These are phyloP conservation scores for Neoscytalidium dimidiatum DNA, from an alignment of 2,329 filamentous ascomycete genomes.

Conservation along the genomic window DNA sequence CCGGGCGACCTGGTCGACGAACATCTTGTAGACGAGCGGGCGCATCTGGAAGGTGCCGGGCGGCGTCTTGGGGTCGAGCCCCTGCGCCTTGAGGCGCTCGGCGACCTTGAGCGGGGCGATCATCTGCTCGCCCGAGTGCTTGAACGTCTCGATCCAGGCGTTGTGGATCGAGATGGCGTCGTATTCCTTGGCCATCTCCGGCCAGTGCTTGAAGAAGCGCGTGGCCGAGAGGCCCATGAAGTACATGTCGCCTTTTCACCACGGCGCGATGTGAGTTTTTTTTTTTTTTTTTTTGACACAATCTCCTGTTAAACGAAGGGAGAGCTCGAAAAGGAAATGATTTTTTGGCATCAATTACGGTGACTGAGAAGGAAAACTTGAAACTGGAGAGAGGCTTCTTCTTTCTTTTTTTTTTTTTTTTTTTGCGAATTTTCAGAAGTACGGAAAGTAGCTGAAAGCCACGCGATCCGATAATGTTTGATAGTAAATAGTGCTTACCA, in stretches of 20 bases:
- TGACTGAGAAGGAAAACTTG: background rate
- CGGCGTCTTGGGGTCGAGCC: constrained; percentile 50
- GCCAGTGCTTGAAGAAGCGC: constrained; percentile 58
- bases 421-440: too few species aligned
- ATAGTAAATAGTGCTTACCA: constrained; percentile 37
- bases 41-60: constrained; percentile 60
- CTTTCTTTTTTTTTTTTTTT: too few species aligned
- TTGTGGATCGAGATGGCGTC: constrained; percentile 55
- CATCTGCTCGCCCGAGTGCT: constrained; percentile 54
- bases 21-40: constrained; percentile 58
- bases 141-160: constrained; percentile 58
- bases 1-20: constrained; percentile 51
- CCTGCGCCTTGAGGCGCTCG: constrained; percentile 50
- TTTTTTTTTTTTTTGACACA: background rate
- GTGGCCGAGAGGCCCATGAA: constrained; percentile 61
- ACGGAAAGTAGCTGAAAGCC: background rate
- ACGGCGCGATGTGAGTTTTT: background rate
- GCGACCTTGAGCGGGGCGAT: constrained; percentile 52
- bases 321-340: too few species aligned
- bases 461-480: background rate
- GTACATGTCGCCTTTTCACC: constrained; percentile 56
- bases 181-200: constrained; percentile 54
- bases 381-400: background rate
- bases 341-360: too few species aligned
- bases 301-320: background rate